Base-by-base conservation (phyloP, 768 basidiomycete genomes). In the Agaricus blazei region DNA sequence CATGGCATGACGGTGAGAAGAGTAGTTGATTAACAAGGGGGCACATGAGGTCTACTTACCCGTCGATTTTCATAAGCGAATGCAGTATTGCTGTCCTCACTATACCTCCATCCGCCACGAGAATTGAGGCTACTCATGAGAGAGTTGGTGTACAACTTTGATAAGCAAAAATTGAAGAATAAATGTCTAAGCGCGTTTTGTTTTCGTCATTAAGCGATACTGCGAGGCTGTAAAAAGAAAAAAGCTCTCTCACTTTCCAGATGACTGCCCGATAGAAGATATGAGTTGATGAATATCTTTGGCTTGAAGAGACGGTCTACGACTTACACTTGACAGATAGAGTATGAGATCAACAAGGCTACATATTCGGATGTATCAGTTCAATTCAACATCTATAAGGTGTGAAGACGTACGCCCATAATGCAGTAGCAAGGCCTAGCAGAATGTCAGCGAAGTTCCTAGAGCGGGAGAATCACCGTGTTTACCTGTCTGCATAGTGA, bases 121-220 rank as follows among this genome's bases (percentile, higher is more conserved):
- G 68, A 65, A 42, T 74, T 72, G 50, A 74, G 61, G 26, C 62
- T 72, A 46, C 74, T 74, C 70, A 77, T 67, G 37, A 75, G 64
- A 1, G 70, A 70, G 60, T 74, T 75, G 28, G 73, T 72, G 62
- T 74, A 73, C 7, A 77, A 64, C 60, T 75, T 75, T 37, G 72
- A 68, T 15, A 74, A 67, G 4, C 68, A 67, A 49, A 74, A 67
- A 61, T 70, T 72, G 63, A 74, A 72, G n/a, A 69, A 61, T 5
- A 75, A 61, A 59, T 75, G 70, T 36, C 73, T 74, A 54, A 5
- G 29, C 4, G 28, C 8, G 42, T 43, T 46, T 8, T 19, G 19
- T 4, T 26, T 36, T 36, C 34, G 34, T 24, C 12, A 15, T 40
- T 2, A 26, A 26, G 1, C 2, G 19, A 36, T 28, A 11, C 9